Conservation (phyloP, 2,329 filamentous ascomycete species). For the Apiospora rasikravindrae region DNA sequence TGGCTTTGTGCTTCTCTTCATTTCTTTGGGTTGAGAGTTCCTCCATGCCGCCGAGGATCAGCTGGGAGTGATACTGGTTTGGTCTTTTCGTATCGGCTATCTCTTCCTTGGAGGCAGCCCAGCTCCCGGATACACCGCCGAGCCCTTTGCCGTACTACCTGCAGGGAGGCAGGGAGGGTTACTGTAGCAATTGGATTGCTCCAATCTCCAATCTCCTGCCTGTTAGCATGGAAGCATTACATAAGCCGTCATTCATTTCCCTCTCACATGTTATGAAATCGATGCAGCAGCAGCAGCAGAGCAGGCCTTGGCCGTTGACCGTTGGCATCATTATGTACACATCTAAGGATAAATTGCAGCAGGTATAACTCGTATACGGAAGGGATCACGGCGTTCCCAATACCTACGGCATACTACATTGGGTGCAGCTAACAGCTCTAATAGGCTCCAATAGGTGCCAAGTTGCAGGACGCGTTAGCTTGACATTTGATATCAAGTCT, state of each 20-base stretch:
- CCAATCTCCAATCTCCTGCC: slow-evolving; percentile 13
- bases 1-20: slow-evolving; percentile 3
- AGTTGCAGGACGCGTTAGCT: slow-evolving; percentile 4
- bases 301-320: not conserved
- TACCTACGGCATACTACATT: not conserved
- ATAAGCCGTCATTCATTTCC: not conserved
- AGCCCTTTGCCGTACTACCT: not conserved
- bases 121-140: not conserved
- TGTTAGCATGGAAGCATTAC: not conserved
- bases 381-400: not conserved
- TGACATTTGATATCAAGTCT: slow-evolving; percentile 12
- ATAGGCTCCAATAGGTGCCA: slow-evolving; percentile 10
- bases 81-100: slow-evolving; percentile 11
- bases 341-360: not conserved
- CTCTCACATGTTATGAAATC: not conserved
- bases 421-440: not conserved
- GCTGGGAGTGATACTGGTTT: not conserved
- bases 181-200: not conserved
- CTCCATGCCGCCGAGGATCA: not conserved
- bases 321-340: not conserved
- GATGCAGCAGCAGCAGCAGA: not conserved
- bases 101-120: slow-evolving; percentile 4
- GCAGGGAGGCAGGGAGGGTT: not conserved
- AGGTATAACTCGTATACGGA: not conserved
- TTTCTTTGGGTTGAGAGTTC: not conserved